Conservation (phyloP, 2,329 filamentous ascomycete genomes). For the Tympanopsis confertula region DNA sequence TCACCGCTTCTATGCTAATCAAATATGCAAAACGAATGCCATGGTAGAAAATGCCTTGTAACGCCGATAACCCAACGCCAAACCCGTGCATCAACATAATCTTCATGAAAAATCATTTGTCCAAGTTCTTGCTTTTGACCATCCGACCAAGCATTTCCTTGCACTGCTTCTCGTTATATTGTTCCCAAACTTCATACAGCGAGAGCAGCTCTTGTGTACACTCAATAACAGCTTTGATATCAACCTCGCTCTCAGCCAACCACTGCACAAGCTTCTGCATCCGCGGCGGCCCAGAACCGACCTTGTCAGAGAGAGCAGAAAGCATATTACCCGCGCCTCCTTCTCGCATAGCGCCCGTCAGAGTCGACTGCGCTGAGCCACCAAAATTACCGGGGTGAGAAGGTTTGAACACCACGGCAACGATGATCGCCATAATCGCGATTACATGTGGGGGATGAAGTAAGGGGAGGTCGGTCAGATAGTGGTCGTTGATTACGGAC, state of each 20-base stretch:
- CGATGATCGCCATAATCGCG: conserved; percentile 57
- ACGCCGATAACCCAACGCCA: too few species aligned
- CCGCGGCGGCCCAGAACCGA: conserved; percentile 16
- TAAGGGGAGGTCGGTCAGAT: conserved; percentile 58
- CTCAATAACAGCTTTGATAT: conserved; percentile 58
- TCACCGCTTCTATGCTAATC: too few species aligned
- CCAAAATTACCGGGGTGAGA: conserved; percentile 26
- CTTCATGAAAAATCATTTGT: too few species aligned
- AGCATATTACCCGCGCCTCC: conserved; percentile 2
- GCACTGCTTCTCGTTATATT: conserved; percentile 20
- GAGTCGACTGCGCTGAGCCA: conserved; percentile 19
- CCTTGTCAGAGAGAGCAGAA: conserved; percentile 6
- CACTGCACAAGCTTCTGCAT: conserved; percentile 51
- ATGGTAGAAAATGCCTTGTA: too few species aligned
- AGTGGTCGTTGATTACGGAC: conserved; percentile 65
- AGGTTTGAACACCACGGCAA: conserved; percentile 56
- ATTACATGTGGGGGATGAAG: conserved; percentile 59
- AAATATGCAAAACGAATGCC: too few species aligned
- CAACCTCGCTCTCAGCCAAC: conserved; percentile 59
- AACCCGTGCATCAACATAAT: too few species aligned
- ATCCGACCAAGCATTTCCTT: conserved; percentile 20
- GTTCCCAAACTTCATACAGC: conserved; percentile 44
- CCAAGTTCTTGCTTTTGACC: conserved; percentile 18
- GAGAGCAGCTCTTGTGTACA: conserved; percentile 64
- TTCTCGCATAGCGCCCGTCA: conserved; percentile 3